Percentiles rank a stretch among this genome's conserved stretches.
Evolutionary conservation across 2,329 filamentous ascomycete species (phyloP).

Genomic region (Gaeumannomyces tritici): DNA sequence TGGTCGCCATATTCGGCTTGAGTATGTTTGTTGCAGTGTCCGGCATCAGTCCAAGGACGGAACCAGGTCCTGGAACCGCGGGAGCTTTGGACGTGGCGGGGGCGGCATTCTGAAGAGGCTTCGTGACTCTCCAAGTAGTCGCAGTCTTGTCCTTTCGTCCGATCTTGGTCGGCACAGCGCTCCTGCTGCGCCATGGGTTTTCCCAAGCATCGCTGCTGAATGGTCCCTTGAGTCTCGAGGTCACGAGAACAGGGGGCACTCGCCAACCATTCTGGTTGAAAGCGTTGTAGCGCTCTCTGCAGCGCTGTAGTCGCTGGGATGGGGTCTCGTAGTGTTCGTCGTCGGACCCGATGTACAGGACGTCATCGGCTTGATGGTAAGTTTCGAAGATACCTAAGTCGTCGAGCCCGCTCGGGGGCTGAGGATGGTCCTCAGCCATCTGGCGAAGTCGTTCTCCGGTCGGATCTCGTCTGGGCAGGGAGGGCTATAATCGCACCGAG

Average conservation of each 20-base stretch:
- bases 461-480: not conserved
- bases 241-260: slow-evolving; percentile 44
- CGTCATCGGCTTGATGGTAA: slow-evolving; percentile 29
- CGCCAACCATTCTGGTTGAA: slow-evolving; percentile 32
- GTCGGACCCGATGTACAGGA: slow-evolving; percentile 48
- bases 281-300: slow-evolving; percentile 50
- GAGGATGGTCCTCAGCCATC: not conserved
- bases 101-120: not conserved
- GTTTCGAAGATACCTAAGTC: slow-evolving; percentile 21
- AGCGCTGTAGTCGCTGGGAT: slow-evolving; percentile 37
- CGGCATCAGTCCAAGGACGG: not conserved
- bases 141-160: not conserved
- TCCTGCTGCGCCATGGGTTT: slow-evolving; percentile 35
- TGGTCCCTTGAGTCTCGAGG: slow-evolving; percentile 52
- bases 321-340: slow-evolving; percentile 40
- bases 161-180: not conserved
- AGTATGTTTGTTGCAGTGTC: not conserved
- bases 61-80: not conserved
- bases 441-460: not conserved
- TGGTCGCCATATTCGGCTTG: not conserved
- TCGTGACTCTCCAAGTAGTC: not conserved
- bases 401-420: not conserved
- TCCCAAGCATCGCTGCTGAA: slow-evolving; percentile 41
- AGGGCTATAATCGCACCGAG: not conserved
- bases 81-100: not conserved